phyloP scores from a whole-genome alignment of 768 basidiomycete genomes.

The Tulasnella calospora region DNA sequence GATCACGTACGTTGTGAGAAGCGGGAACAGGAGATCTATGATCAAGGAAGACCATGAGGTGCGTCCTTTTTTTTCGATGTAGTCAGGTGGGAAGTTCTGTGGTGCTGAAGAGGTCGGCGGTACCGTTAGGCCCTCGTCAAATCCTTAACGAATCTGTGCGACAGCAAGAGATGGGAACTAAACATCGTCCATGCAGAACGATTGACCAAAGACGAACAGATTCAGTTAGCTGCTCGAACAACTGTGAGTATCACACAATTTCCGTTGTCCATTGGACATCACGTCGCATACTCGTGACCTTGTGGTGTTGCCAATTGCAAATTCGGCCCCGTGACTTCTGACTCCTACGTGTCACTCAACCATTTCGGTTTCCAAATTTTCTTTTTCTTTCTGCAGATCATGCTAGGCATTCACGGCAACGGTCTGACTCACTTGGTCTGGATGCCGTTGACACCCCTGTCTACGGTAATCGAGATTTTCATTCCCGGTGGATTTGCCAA shows the following conservation, averaged over 20 bases:
- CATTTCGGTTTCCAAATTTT: not conserved
- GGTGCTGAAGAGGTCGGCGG: not conserved
- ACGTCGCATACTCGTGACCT: not conserved
- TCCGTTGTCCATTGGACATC: constrained; percentile 36
- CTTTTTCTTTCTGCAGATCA: constrained; percentile 42
- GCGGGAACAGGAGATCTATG: constrained; percentile 47
- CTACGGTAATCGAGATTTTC: constrained; percentile 82
- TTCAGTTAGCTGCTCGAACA: constrained; percentile 57
- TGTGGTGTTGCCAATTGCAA: not conserved
- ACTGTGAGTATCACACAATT: no score
- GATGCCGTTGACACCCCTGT: constrained; percentile 70
- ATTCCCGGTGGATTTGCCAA: constrained; percentile 75
- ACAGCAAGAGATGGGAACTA: constrained; percentile 52
- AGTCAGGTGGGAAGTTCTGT: not conserved
- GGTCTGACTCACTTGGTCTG: constrained; percentile 80
- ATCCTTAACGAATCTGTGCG: constrained; percentile 30
- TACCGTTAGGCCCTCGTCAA: constrained; percentile 28
- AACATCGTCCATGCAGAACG: constrained; percentile 58
- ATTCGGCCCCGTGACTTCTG: not conserved
- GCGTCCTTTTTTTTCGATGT: not conserved
- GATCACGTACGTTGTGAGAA: constrained; percentile 70
- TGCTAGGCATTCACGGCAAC: constrained; percentile 74
- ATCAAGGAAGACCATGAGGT: constrained; percentile 32
- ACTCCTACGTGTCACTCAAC: not conserved
- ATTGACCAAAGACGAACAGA: constrained; percentile 70